phyloP scores from a whole-genome alignment of 176 grass and related monocot genomes.

The Avena insularis region DNA sequence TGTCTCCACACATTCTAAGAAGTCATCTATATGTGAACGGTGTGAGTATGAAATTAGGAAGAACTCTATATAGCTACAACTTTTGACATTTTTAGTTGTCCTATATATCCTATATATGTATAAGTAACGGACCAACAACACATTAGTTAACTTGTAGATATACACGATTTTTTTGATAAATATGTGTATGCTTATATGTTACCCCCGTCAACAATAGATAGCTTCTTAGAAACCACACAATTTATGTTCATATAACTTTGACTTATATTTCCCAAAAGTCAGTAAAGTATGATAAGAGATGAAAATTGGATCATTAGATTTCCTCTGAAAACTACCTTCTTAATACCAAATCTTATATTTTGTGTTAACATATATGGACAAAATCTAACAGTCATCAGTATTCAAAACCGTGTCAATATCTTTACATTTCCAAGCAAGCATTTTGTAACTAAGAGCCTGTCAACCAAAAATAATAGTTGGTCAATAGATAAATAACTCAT shows the following conservation, averaged over 20 bases:
- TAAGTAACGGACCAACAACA: not conserved
- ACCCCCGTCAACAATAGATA: not conserved
- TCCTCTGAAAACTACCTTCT: not conserved
- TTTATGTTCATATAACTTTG: not conserved
- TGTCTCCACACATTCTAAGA: not conserved
- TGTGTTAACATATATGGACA: not conserved
- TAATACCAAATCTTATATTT: not conserved
- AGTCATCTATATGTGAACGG: not conserved
- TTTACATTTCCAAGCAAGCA: not conserved
- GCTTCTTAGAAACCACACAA: not conserved
- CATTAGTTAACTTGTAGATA: not conserved
- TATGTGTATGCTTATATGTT: constrained; percentile 3
- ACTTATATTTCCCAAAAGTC: not conserved
- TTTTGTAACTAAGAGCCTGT: not conserved
- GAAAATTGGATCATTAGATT: not conserved
- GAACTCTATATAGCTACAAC: not conserved
- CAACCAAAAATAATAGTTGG: not conserved
- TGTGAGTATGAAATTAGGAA: not conserved
- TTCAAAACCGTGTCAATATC: not conserved
- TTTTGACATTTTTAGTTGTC: not conserved
- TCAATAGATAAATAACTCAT: not conserved
- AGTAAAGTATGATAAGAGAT: not conserved
- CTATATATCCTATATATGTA: not conserved
- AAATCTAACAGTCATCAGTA: not conserved
- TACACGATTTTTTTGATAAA: not conserved